These are phyloP conservation scores for Globisporangium lucens DNA, from an alignment of 352 stramenopile genomes.

Conservation along the genomic window DNA sequence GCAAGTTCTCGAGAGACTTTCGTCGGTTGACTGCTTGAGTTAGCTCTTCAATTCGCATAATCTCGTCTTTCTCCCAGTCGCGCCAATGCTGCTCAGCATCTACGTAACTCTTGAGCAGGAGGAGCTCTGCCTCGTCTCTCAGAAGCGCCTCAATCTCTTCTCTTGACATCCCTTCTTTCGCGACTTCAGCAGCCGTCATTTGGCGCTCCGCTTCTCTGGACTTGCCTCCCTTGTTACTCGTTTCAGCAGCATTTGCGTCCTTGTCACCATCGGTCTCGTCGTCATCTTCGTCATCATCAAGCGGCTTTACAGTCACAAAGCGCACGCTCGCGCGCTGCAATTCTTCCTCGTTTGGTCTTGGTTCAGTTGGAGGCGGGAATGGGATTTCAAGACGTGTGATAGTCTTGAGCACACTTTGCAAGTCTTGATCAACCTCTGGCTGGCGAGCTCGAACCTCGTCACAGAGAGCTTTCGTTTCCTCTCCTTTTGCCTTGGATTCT, in stretches of 20 bases:
- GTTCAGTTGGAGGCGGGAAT: conserved; percentile 21
- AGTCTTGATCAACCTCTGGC: conserved; percentile 25
- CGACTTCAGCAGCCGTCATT: conserved; percentile 8
- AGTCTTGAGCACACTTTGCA: conserved; percentile 22
- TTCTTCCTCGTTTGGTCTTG: conserved; percentile 35
- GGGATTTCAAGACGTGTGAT: conserved; percentile 33
- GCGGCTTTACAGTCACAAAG: conserved; percentile 28
- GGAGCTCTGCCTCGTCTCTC: conserved; percentile 49
- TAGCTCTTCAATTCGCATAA: conserved; percentile 37
- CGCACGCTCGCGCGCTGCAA: conserved; percentile 33
- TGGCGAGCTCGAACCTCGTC: conserved; percentile 34
- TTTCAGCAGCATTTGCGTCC: background rate
- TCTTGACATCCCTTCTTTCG: conserved; percentile 5
- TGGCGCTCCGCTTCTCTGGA: background rate
- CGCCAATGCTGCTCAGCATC: conserved; percentile 42
- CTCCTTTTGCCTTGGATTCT: conserved; percentile 35
- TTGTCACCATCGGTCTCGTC: background rate
- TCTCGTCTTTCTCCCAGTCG: conserved; percentile 47
- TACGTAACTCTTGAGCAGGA: conserved; percentile 37
- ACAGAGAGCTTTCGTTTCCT: conserved; percentile 33
- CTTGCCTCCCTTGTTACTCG: background rate
- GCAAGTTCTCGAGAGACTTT: conserved; percentile 19
- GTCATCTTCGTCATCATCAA: conserved; percentile 19
- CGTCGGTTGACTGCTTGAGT: conserved; percentile 24
- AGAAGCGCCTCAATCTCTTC: conserved; percentile 22